These are phyloP conservation scores for Ramalina peruviana DNA, from an alignment of 495 filamentous ascomycete species.

Conservation along the genomic window DNA sequence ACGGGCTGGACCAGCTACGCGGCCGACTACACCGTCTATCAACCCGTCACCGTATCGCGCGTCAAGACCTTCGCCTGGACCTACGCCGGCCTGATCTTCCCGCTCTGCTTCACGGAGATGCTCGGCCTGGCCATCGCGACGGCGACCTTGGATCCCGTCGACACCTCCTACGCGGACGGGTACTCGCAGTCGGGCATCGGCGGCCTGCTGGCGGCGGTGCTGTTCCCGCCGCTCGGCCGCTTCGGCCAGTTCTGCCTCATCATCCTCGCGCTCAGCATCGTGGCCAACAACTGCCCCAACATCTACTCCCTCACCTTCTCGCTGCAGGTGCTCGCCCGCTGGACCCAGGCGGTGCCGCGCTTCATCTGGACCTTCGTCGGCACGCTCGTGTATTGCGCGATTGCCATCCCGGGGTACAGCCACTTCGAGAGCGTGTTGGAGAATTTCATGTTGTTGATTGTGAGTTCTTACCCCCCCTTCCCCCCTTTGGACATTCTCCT, in stretches of 20 bases:
- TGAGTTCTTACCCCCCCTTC: constrained; percentile 5
- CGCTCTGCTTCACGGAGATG: constrained; percentile 66
- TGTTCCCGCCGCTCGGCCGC: constrained; percentile 50
- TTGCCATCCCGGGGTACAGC: constrained; percentile 64
- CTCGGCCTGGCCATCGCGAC: constrained; percentile 63
- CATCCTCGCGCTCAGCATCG: constrained; percentile 62
- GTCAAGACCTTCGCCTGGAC: constrained; percentile 53
- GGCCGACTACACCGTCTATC: constrained; percentile 76
- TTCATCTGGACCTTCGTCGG: constrained; percentile 63
- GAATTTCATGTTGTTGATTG: constrained; percentile 69
- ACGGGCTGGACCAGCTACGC: constrained; percentile 72
- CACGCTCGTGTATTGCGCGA: constrained; percentile 56
- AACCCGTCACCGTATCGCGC: constrained; percentile 45
- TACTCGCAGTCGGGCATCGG: constrained; percentile 52
- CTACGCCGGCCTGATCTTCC: constrained; percentile 54
- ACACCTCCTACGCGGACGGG: constrained; percentile 43
- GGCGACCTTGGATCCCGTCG: constrained; percentile 36
- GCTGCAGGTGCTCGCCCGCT: constrained; percentile 54
- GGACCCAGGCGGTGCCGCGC: constrained; percentile 55
- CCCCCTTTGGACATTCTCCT: background rate
- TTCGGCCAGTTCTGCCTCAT: constrained; percentile 79
- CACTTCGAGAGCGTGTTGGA: constrained; percentile 58
- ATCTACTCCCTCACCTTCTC: constrained; percentile 71
- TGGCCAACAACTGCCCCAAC: constrained; percentile 82
- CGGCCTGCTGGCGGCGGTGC: constrained; percentile 53